Evolutionary conservation across 345 rosid genomes (phyloP).

Genomic region (Balakata baccata): DNA sequence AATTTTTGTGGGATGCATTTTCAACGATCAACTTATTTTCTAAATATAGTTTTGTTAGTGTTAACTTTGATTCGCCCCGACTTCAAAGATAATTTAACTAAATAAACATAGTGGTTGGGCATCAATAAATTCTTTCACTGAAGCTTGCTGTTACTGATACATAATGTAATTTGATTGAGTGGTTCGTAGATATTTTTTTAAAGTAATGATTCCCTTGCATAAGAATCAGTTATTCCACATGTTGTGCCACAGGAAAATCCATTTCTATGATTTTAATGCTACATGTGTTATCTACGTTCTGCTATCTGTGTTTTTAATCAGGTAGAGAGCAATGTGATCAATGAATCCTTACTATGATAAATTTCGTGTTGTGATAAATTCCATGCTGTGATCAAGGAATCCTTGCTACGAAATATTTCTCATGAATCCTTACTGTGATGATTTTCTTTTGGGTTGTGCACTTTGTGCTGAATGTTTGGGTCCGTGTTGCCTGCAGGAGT

Average conservation of each 20-base stretch:
- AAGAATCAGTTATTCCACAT: not conserved
- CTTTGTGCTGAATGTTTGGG: not conserved
- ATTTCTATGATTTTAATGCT: not conserved
- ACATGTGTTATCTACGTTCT: not conserved
- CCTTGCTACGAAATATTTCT: too few species aligned
- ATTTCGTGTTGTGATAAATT: too few species aligned
- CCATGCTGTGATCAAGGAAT: too few species aligned
- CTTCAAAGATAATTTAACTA: not conserved
- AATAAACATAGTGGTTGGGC: not conserved
- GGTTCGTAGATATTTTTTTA: not conserved
- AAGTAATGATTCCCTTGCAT: not conserved
- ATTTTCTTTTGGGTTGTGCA: not conserved
- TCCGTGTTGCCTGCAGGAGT: conserved; percentile 54
- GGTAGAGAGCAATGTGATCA: too few species aligned
- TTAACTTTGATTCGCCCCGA: not conserved
- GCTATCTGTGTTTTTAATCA: not conserved
- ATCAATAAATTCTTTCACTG: not conserved
- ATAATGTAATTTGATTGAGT: not conserved
- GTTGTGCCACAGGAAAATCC: not conserved
- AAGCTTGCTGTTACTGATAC: not conserved
- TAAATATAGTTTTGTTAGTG: too few species aligned
- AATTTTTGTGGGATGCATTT: not conserved
- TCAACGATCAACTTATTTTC: not conserved
- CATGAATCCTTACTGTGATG: not conserved
- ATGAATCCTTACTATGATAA: not conserved